Evolutionary conservation across 2,329 filamentous ascomycete genomes (phyloP).

Genomic region (Arthroderma sp.): DNA sequence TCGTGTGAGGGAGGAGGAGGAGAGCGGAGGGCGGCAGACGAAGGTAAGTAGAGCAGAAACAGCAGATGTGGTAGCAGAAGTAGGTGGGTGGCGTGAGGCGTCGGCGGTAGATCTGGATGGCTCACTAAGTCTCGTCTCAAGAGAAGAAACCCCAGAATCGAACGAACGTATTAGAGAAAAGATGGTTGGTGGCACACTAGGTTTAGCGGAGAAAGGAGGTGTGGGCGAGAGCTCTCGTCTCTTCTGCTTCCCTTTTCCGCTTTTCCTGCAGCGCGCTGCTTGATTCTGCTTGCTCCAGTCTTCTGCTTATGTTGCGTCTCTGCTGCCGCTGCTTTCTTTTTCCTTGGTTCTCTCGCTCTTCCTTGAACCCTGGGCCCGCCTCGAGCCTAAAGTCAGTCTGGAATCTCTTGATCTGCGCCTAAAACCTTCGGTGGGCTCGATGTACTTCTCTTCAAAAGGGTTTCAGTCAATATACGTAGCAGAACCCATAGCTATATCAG

Average conservation of each 20-base stretch:
- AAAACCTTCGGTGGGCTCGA: not conserved
- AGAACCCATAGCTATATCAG: constrained; percentile 2
- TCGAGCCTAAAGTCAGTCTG: constrained; percentile 7
- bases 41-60: constrained; percentile 4
- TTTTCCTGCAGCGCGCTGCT: not conserved
- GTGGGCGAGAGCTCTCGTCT: constrained; percentile 4
- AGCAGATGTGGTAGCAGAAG: not conserved
- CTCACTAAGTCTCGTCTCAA: constrained; percentile 2
- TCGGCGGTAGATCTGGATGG: constrained; percentile 7
- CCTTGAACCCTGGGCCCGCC: constrained; percentile 4
- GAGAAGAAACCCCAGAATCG: constrained; percentile 2
- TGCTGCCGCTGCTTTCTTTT: not conserved
- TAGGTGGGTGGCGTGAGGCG: constrained; percentile 5
- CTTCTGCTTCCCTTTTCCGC: not conserved
- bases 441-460: not conserved
- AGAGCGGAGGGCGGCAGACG: not conserved
- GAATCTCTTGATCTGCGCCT: constrained; percentile 6
- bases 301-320: not conserved
- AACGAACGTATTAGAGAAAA: not conserved
- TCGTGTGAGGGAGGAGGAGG: not conserved
- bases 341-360: constrained; percentile 1
- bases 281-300: not conserved
- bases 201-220: constrained; percentile 4
- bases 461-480: not conserved
- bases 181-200: constrained; percentile 6